Evolutionary conservation across 768 basidiomycete species (phyloP).

Genomic region (Amanita brunnescens): DNA sequence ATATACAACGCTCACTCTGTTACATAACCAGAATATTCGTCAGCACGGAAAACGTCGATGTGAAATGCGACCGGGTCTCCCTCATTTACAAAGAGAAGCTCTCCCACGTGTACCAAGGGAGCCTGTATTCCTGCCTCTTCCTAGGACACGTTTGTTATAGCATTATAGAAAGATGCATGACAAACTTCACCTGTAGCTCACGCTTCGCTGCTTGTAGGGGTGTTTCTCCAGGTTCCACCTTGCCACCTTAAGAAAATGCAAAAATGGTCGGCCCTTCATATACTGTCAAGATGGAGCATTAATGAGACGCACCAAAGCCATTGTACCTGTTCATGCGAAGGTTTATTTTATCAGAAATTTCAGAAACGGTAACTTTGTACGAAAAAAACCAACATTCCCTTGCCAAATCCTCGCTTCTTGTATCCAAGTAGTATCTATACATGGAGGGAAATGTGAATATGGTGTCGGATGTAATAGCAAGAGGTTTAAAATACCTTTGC

Average conservation of each 20-base stretch:
- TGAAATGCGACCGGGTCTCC: constrained; percentile 53
- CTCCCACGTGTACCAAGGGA: constrained; percentile 52
- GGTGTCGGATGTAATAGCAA: background rate
- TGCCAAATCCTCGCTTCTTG: constrained; percentile 76
- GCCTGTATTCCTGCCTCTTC: constrained; percentile 79
- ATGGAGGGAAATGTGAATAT: constrained; percentile 1
- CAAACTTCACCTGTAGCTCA: constrained; percentile 46
- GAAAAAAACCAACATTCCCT: constrained; percentile 36
- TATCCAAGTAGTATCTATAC: constrained; percentile 59
- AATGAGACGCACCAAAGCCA: constrained; percentile 53
- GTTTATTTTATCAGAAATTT: constrained; percentile 20
- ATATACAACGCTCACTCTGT: constrained; percentile 46
- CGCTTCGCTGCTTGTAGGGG: constrained; percentile 62
- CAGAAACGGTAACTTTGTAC: background rate
- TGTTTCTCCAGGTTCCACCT: constrained; percentile 71
- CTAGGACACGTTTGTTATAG: constrained; percentile 26
- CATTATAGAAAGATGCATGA: background rate
- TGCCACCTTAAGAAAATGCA: constrained; percentile 43
- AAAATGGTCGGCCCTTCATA: background rate
- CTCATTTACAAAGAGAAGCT: constrained; percentile 52
- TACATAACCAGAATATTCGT: constrained; percentile 48
- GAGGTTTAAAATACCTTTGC: constrained; percentile 29
- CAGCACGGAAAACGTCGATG: constrained; percentile 65
- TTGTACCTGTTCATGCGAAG: constrained; percentile 43
- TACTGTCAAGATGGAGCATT: background rate